A percentile compares a stretch with the other conserved stretches of the same genome.
Evolutionary conservation across 176 grass and related monocot genomes (phyloP).

Genomic region (Thinopyrum elongatum): DNA sequence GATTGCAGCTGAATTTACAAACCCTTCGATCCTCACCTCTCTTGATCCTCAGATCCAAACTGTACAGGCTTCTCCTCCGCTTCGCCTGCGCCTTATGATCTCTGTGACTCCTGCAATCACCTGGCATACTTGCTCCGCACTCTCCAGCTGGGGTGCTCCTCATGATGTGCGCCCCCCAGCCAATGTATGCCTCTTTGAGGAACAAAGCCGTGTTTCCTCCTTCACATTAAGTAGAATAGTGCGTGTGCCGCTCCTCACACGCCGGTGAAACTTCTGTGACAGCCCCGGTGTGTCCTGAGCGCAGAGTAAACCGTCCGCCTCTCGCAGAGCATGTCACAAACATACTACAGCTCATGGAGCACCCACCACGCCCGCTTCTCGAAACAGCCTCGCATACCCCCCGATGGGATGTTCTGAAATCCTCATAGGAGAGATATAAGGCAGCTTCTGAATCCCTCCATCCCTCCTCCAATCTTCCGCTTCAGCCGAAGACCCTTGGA

Average conservation of each 20-base stretch:
- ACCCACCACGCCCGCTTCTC: conserved; percentile 51
- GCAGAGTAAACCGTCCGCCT: conserved; percentile 58
- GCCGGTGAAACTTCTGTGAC: conserved; percentile 62
- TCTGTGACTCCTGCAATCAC: conserved; percentile 56
- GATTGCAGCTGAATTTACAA: not conserved
- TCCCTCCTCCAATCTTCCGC: conserved; percentile 59
- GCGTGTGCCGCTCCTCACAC: conserved; percentile 61
- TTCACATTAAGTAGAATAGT: conserved; percentile 84
- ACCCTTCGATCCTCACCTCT: not conserved
- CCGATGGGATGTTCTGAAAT: conserved; percentile 47
- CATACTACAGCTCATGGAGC: conserved; percentile 69
- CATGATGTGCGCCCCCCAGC: conserved; percentile 28
- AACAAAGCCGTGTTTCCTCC: conserved; percentile 75
- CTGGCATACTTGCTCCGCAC: conserved; percentile 56
- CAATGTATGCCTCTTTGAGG: conserved; percentile 81
- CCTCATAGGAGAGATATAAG: conserved; percentile 66
- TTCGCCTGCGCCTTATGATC: conserved; percentile 43
- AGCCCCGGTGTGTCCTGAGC: conserved; percentile 52
- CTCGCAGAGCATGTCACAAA: conserved; percentile 64
- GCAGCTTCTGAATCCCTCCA: conserved; percentile 61
- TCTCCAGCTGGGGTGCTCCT: conserved; percentile 52
- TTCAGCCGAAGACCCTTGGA: conserved; percentile 75
- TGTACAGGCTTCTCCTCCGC: conserved; percentile 29
- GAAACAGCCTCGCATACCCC: conserved; percentile 40
- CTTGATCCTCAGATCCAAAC: not conserved